Percentiles rank a stretch among this genome's conserved stretches.
These are phyloP conservation scores for Rhododendron henanense DNA, from an alignment of 148 eudicot genomes.

Conservation along the genomic window DNA sequence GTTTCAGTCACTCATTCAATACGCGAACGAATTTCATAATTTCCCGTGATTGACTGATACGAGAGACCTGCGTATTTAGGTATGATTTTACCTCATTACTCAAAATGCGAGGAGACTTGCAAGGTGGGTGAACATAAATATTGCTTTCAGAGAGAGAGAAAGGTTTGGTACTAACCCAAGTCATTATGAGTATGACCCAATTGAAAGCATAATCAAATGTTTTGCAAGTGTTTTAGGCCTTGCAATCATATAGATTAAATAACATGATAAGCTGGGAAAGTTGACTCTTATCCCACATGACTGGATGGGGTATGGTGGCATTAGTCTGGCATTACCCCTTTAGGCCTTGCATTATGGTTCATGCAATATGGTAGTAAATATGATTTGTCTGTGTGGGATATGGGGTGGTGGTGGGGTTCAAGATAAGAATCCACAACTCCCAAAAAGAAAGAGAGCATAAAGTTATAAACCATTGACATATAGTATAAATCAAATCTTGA, in stretches of 20 bases:
- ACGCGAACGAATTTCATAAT: background rate
- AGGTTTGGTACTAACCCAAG: background rate
- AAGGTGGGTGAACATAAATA: background rate
- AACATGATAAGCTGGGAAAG: background rate
- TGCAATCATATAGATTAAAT: background rate
- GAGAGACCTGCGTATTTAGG: background rate
- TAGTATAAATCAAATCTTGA: constrained; percentile 7
- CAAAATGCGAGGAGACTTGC: background rate
- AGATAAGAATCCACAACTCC: constrained; percentile 18
- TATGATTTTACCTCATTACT: background rate
- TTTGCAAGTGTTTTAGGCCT: background rate
- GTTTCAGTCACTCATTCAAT: background rate
- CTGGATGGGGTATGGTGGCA: background rate
- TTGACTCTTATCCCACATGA: background rate
- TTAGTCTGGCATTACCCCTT: background rate
- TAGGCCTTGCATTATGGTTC: background rate
- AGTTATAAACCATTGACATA: background rate
- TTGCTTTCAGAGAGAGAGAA: background rate
- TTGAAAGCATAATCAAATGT: background rate
- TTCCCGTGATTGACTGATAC: background rate
- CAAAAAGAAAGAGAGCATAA: constrained; percentile 13
- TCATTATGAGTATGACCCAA: constrained; percentile 3
- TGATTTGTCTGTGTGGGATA: background rate
- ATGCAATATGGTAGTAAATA: background rate
- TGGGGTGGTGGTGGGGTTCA: constrained; percentile 9